Evolutionary conservation across 192 early-diverging fungal species (phyloP).

Genomic region (Gaertneriomyces sp.): DNA sequence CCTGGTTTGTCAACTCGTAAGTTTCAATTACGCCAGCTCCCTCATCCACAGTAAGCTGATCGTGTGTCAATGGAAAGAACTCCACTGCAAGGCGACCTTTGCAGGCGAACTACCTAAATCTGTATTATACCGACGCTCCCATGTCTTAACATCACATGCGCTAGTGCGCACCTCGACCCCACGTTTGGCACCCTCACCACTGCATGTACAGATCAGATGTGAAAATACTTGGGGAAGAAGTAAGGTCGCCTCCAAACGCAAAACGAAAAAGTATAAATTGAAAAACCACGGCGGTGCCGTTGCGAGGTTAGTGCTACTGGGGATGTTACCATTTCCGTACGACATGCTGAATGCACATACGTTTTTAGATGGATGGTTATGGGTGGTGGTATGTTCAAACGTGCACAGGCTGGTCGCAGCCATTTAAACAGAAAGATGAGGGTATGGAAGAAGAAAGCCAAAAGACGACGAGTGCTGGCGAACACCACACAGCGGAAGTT

Average conservation of each 20-base stretch:
- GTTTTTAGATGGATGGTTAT: constrained; percentile 46
- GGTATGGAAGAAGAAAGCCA: constrained; percentile 38
- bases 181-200: too few species aligned
- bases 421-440: constrained; percentile 51
- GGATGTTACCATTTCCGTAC: not conserved
- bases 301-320: constrained; percentile 33
- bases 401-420: constrained; percentile 40
- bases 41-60: too few species aligned
- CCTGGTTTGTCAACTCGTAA: too few species aligned
- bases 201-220: not conserved
- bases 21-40: too few species aligned
- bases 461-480: constrained; percentile 36
- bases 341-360: not conserved
- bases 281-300: constrained; percentile 50
- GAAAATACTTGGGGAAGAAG: constrained; percentile 23
- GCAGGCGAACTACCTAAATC: too few species aligned
- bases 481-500: constrained; percentile 36
- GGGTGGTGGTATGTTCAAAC: constrained; percentile 42
- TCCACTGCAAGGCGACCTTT: too few species aligned
- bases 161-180: too few species aligned
- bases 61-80: too few species aligned
- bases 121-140: too few species aligned
- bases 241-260: constrained; percentile 46
- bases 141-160: too few species aligned
- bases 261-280: constrained; percentile 49